These are phyloP conservation scores for Silene latifolia DNA, from an alignment of 148 eudicot genomes.

Conservation along the genomic window DNA sequence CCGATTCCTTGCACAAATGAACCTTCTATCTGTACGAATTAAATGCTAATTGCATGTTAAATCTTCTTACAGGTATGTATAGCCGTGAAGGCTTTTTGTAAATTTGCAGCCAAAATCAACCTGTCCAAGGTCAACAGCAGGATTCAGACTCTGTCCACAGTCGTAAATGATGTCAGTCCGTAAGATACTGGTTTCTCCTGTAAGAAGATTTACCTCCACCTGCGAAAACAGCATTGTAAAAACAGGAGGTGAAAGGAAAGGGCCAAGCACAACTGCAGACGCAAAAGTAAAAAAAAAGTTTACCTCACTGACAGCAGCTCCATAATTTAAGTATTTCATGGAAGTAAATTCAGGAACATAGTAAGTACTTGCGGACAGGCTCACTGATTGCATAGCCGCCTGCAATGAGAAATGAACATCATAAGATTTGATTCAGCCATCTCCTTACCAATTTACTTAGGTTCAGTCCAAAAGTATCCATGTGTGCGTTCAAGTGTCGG, in stretches of 20 bases:
- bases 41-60: not conserved
- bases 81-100: no score
- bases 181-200: slow-evolving; percentile 79
- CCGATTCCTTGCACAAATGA: slow-evolving; percentile 94
- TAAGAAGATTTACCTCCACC: slow-evolving; percentile 83
- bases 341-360: slow-evolving; percentile 55
- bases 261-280: not conserved
- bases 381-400: slow-evolving; percentile 55
- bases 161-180: slow-evolving; percentile 82
- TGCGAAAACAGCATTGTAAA: slow-evolving; percentile 28
- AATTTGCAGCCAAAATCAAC: slow-evolving; percentile 28
- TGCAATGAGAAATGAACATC: slow-evolving; percentile 30
- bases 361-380: slow-evolving; percentile 57
- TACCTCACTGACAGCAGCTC: slow-evolving; percentile 97
- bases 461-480: no score
- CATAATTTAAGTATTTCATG: slow-evolving; percentile 67
- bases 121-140: slow-evolving; percentile 98
- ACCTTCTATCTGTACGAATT: slow-evolving; percentile 68
- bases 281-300: not conserved
- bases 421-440: not conserved
- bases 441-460: no score
- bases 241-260: not conserved
- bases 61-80: no score
- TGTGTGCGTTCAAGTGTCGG: no score
- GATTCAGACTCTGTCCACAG: slow-evolving; percentile 94